Percentiles rank a stretch among this genome's conserved stretches.
These are phyloP conservation scores for Toxoplasma gondii DNA, from an alignment of 169 alveolate genomes.

Conservation along the genomic window DNA sequence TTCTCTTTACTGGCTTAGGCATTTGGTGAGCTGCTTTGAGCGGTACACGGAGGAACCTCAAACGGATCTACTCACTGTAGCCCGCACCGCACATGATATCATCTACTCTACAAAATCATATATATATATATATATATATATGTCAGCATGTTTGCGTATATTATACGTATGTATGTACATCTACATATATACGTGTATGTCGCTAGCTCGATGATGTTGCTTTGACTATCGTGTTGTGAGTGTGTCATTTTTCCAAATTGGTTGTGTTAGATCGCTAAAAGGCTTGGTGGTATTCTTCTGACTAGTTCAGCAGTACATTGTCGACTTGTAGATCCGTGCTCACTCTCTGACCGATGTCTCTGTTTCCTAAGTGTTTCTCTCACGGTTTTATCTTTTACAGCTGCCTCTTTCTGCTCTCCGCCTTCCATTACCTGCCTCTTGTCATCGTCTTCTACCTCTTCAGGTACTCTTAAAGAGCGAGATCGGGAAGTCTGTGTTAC, in stretches of 20 bases:
- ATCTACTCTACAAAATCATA: no score
- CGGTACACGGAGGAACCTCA: background rate
- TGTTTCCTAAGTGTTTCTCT: no score
- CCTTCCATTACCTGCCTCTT: background rate
- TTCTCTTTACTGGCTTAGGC: background rate
- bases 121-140: no score
- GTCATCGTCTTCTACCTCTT: constrained; percentile 10
- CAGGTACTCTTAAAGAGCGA: background rate
- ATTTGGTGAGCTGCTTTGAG: background rate
- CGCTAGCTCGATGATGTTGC: background rate
- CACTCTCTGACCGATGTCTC: no score
- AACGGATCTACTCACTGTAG: no score
- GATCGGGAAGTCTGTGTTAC: background rate
- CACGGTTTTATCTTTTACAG: background rate
- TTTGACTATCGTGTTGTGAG: no score
- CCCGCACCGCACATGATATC: no score
- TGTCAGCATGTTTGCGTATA: background rate
- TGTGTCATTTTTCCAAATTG: no score
- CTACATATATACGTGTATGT: background rate
- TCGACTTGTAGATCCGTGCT: no score
- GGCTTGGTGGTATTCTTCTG: no score
- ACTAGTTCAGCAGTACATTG: no score
- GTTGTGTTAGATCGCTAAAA: no score
- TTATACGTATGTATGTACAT: background rate
- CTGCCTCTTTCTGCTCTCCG: background rate